phyloP scores from a whole-genome alignment of 2,329 filamentous ascomycete genomes.

The Colletotrichum tabaci region DNA sequence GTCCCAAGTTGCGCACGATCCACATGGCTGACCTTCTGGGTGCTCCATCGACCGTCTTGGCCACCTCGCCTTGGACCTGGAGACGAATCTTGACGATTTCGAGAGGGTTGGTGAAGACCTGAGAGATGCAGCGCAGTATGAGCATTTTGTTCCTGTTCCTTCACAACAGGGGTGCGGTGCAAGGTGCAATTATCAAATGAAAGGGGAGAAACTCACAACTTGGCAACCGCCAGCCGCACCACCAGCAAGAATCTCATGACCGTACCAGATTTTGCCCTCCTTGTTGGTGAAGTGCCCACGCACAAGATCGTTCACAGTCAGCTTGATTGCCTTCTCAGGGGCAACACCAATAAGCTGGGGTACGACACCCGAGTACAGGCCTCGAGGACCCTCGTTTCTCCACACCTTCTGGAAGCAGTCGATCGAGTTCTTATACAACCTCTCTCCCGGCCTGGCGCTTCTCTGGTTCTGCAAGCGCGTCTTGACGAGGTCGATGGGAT shows the following conservation, averaged over 20 bases:
- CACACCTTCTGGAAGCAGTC: constrained; percentile 96
- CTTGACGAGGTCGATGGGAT: constrained; percentile 98
- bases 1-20: constrained; percentile 96
- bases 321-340: constrained; percentile 99
- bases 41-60: constrained; percentile 85
- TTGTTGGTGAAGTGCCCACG: constrained; percentile 82
- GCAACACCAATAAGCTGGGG: constrained; percentile 97
- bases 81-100: constrained; percentile 99
- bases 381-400: constrained; percentile 89
- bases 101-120: constrained; percentile 97
- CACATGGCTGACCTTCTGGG: constrained; percentile 95
- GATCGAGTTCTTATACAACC: constrained; percentile 96
- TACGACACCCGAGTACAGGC: constrained; percentile 93
- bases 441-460: constrained; percentile 83
- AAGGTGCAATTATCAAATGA: neutral
- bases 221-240: constrained; percentile 93
- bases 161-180: neutral
- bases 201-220: constrained; percentile 77
- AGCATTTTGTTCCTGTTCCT: constrained; percentile 27
- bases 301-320: constrained; percentile 97
- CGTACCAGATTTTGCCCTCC: constrained; percentile 78
- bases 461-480: constrained; percentile 99
- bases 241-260: constrained; percentile 87
- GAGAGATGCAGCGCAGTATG: constrained; percentile 25
- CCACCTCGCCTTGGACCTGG: constrained; percentile 96